These are phyloP conservation scores for Camelina laxa DNA, from an alignment of 345 rosid species.

Conservation along the genomic window DNA sequence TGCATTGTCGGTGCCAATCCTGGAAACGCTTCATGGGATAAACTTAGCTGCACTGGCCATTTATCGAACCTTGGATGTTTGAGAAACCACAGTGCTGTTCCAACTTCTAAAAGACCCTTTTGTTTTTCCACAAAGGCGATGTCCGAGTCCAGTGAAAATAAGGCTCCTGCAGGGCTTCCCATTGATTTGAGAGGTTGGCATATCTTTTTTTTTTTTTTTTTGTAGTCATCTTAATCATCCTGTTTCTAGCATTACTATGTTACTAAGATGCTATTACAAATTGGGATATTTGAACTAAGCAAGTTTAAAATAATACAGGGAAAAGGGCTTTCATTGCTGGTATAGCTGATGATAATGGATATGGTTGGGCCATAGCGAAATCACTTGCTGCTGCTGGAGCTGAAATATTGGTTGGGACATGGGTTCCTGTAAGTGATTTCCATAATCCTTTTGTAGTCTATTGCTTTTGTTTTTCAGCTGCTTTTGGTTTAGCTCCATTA, in stretches of 20 bases:
- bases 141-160: conserved; percentile 60
- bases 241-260: background rate
- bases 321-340: conserved; percentile 98
- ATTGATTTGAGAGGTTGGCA: conserved; percentile 79
- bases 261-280: background rate
- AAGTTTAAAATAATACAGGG: conserved; percentile 51
- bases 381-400: conserved; percentile 99
- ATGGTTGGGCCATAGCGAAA: conserved; percentile 99
- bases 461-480: conserved; percentile 6
- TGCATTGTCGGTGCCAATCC: conserved; percentile 47
- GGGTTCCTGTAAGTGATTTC: conserved; percentile 88
- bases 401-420: conserved; percentile 94
- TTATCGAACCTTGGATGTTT: conserved; percentile 54
- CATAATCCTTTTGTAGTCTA: background rate
- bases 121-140: conserved; percentile 62
- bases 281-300: conserved; percentile 8
- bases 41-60: conserved; percentile 55
- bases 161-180: conserved; percentile 65
- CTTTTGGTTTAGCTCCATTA: conserved; percentile 20
- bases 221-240: background rate
- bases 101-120: conserved; percentile 48
- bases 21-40: conserved; percentile 55
- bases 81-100: conserved; percentile 39
- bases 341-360: conserved; percentile 96
- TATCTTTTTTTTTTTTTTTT: conserved; percentile 23